Percentiles rank a stretch among this genome's conserved stretches.
Conservation (phyloP, 192 early-diverging fungal species). For the Coemansia sp. region DNA sequence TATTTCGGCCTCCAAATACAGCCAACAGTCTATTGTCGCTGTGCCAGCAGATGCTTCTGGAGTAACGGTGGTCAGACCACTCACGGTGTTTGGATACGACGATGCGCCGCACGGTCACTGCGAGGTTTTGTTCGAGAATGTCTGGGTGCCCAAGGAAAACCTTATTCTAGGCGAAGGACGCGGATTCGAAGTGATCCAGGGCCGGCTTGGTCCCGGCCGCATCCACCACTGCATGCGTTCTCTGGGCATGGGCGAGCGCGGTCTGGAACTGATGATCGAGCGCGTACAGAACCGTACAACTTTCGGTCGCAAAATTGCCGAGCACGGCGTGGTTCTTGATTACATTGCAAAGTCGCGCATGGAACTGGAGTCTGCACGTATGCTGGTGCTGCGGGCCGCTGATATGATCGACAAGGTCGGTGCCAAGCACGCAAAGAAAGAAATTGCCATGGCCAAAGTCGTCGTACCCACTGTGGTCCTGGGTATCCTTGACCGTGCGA, state of each 20-base stretch:
- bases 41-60: conserved; percentile 85
- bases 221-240: conserved; percentile 99
- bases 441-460: conserved; percentile 98
- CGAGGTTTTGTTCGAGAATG: conserved; percentile 89
- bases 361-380: conserved; percentile 86
- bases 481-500: conserved; percentile 82
- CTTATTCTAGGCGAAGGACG: conserved; percentile 94
- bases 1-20: conserved; percentile 63
- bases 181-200: conserved; percentile 98
- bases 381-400: conserved; percentile 93
- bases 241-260: conserved; percentile 92
- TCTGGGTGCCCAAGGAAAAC: conserved; percentile 82
- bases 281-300: conserved; percentile 83
- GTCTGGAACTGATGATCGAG: conserved; percentile 79
- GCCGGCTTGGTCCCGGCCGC: conserved; percentile 88
- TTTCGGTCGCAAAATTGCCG: conserved; percentile 82
- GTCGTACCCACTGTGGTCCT: conserved; percentile 79
- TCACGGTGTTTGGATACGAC: conserved; percentile 91
- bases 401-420: conserved; percentile 85
- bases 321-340: conserved; percentile 80
- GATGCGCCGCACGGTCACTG: conserved; percentile 96
- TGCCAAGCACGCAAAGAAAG: conserved; percentile 85
- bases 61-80: conserved; percentile 77
- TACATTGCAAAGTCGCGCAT: conserved; percentile 86
- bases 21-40: conserved; percentile 87